phyloP scores from a whole-genome alignment of 441 rosid species.

The Euphorbia schlechtendalii region DNA sequence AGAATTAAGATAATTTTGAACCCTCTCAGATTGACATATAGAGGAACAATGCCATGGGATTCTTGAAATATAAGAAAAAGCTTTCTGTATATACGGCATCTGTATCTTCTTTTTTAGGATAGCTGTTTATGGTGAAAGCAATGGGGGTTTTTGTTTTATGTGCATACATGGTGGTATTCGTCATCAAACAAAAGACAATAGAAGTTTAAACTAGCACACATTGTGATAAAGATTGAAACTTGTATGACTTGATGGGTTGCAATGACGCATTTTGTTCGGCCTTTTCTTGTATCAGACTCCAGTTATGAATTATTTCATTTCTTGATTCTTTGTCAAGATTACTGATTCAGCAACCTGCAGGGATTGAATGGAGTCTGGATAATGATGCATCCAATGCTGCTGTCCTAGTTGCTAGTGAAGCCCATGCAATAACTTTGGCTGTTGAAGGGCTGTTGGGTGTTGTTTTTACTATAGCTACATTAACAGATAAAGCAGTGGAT shows the following conservation, averaged over 20 bases:
- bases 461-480: slow-evolving; percentile 91
- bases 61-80: not conserved
- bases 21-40: not conserved
- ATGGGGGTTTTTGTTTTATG: not conserved
- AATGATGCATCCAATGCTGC: slow-evolving; percentile 98
- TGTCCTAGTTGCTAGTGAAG: slow-evolving; percentile 98
- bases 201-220: not conserved
- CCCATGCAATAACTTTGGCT: slow-evolving; percentile 96
- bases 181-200: not conserved
- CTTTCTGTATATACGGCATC: not conserved
- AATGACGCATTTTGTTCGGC: not conserved
- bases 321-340: slow-evolving; percentile 14
- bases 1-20: not conserved
- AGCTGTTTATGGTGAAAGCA: not conserved
- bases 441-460: slow-evolving; percentile 98
- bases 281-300: slow-evolving; percentile 9
- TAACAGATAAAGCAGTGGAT: slow-evolving; percentile 98
- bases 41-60: not conserved
- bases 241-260: not conserved
- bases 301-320: slow-evolving; percentile 16
- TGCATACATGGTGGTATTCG: not conserved
- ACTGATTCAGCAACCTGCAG: slow-evolving; percentile 39
- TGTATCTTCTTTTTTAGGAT: not conserved
- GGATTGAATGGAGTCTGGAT: slow-evolving; percentile 98
- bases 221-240: not conserved